Percentiles rank a stretch among this genome's conserved stretches.
phyloP scores from a whole-genome alignment of 163 green algal species.

The Chlorella variabilis region DNA sequence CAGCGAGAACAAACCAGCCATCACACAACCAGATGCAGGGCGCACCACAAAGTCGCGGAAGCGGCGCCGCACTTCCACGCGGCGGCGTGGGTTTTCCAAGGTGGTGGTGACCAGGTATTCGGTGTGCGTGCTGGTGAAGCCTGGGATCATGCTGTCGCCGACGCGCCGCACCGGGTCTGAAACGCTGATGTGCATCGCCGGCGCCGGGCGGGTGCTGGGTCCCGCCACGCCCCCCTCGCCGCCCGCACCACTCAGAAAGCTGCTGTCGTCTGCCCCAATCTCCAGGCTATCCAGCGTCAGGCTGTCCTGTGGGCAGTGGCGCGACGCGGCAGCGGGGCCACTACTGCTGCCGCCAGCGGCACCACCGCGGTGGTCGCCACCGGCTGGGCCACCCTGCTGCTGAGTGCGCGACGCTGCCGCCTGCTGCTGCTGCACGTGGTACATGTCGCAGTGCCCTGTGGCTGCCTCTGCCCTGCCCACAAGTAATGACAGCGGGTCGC shows the following conservation, averaged over 20 bases:
- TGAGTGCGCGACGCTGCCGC: not conserved
- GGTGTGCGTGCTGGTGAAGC: slow-evolving; percentile 51
- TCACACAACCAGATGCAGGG: too few relatives aligned
- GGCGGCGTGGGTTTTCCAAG: slow-evolving; percentile 10
- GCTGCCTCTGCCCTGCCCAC: not conserved
- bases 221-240: not conserved
- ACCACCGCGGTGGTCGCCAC: not conserved
- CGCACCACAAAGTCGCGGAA: slow-evolving; percentile 77
- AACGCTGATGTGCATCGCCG: slow-evolving; percentile 47
- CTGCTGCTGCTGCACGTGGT: not conserved
- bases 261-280: not conserved
- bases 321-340: not conserved
- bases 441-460: not conserved
- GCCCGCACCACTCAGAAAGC: not conserved
- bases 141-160: slow-evolving; percentile 57
- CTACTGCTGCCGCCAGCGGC: not conserved
- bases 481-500: not conserved
- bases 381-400: too few relatives aligned
- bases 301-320: not conserved
- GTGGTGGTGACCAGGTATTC: slow-evolving; percentile 60
- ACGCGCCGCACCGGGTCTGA: slow-evolving; percentile 57
- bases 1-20: too few relatives aligned
- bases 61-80: slow-evolving; percentile 53
- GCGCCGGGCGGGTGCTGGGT: not conserved
- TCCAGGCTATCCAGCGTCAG: slow-evolving; percentile 26